phyloP scores from a whole-genome alignment of 169 alveolate genomes.

The Babesia sp. region DNA sequence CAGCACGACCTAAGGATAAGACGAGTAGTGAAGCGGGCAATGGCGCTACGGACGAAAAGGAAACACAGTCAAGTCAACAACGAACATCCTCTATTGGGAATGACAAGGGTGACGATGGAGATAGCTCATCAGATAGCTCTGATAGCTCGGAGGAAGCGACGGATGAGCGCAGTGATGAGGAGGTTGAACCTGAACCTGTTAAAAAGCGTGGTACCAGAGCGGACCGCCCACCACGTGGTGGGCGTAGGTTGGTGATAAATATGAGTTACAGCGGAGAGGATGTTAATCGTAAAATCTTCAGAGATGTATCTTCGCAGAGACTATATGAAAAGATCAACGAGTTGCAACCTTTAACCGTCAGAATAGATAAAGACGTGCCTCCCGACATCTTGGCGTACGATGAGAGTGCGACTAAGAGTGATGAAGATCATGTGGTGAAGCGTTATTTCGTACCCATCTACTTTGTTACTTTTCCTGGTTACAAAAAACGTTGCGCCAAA shows the following conservation, averaged over 20 bases:
- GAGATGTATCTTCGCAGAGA: not conserved
- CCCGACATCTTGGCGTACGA: conserved; percentile 3
- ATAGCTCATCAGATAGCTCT: no score
- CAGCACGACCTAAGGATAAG: no score
- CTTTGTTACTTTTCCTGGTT: conserved; percentile 64
- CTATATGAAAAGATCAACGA: conserved; percentile 7
- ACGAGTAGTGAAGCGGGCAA: no score
- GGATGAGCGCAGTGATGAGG: no score
- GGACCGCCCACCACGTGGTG: no score
- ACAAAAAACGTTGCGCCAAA: conserved; percentile 57
- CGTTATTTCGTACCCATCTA: conserved; percentile 58
- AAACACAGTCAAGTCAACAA: not conserved
- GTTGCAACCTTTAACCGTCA: conserved; percentile 8
- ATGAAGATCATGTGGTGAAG: not conserved
- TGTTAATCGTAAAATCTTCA: not conserved
- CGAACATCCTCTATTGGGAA: no score
- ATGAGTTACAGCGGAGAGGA: conserved; percentile 18
- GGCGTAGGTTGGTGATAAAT: no score
- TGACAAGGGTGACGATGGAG: no score
- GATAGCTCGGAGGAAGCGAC: no score
- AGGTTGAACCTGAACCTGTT: no score
- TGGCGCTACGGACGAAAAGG: not conserved
- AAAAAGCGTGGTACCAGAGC: no score
- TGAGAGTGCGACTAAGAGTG: not conserved
- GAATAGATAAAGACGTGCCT: conserved; percentile 8